These are phyloP conservation scores for Saturnispora hagleri DNA, from an alignment of 805 yeast genomes.

Conservation along the genomic window DNA sequence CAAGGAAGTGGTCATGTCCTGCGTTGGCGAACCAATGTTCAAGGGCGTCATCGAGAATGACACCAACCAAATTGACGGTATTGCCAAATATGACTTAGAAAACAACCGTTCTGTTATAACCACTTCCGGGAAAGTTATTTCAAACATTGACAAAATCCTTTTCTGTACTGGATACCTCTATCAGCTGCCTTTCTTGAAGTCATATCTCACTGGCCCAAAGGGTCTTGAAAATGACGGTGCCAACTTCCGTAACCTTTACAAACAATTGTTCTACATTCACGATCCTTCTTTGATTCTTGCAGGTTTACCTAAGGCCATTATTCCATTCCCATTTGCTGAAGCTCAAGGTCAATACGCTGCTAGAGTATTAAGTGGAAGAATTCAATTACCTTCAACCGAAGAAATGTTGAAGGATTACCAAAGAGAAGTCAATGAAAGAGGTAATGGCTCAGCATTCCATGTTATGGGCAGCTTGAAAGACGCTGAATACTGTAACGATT, in stretches of 20 bases:
- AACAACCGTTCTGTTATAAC: constrained; percentile 32
- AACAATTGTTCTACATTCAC: constrained; percentile 37
- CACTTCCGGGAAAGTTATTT: constrained; percentile 37
- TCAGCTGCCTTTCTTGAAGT: constrained; percentile 51
- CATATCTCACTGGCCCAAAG: constrained; percentile 20
- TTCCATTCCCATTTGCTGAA: constrained; percentile 44
- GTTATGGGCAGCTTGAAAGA: constrained; percentile 48
- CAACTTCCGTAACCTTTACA: constrained; percentile 32
- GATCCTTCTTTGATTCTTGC: constrained; percentile 37
- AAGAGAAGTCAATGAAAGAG: constrained; percentile 32
- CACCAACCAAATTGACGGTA: constrained; percentile 21
- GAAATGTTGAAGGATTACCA: constrained; percentile 29
- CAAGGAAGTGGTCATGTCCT: constrained; percentile 22
- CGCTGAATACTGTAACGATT: constrained; percentile 44
- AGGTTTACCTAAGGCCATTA: constrained; percentile 37
- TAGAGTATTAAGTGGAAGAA: constrained; percentile 34
- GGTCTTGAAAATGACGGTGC: constrained; percentile 28
- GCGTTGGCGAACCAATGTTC: constrained; percentile 24
- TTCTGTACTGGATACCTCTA: constrained; percentile 73
- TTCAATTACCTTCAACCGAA: constrained; percentile 31
- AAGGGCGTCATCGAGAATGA: constrained; percentile 21
- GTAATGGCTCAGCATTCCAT: constrained; percentile 42
- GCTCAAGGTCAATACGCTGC: constrained; percentile 38
- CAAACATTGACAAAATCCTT: constrained; percentile 46
- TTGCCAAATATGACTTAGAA: constrained; percentile 20